Evolutionary conservation across 2,329 filamentous ascomycete genomes (phyloP), one percentile per base, ranked within the genome.

Genomic region (Xylaria sp.): DNA sequence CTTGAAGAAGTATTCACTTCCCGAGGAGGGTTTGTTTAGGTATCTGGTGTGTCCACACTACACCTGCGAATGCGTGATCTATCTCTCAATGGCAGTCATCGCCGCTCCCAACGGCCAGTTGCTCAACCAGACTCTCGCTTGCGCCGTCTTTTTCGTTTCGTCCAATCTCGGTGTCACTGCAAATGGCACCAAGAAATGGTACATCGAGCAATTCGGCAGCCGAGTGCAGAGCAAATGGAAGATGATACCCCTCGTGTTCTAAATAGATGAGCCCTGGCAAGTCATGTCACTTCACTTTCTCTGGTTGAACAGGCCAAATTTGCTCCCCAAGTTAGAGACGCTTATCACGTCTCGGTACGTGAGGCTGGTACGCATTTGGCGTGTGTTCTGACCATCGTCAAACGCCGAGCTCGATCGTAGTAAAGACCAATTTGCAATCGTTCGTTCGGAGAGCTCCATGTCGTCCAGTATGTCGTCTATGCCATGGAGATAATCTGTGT

Each of bases 321-420:
- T 90, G 71, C 78, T 84, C 34, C 88, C 89, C 19, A 91, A 74
- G 66, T 86, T 90, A 6, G 88, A 88, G 16, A 95, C 89, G 69
- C 88, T 90, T 65, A 93, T 76, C 47, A 97, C 93, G 76, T 97
- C 92, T 65, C 93, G 81, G 75, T 89, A 93, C 1, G 90, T 94
- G 65, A 93, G 76, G 74, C 90, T 92, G 30, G 85, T 84, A 58
- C 90, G 82, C 9, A 80, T 85, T 49, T 76, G 73, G 48, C 90
- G 81, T 55, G 77, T 68, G 69, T 83, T 87, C 48, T 73, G 74
- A 1, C 87, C 88, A 9, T 78, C 75, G 50, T 70, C 66, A 66
- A 82, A 79, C 55, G 68, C 62, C 50, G 76, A 72, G 1, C 73
- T 71, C 18, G 83, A 78, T 6, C 82, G 78, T 42, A 93, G 76